Evolutionary conservation across 495 filamentous ascomycete genomes (phyloP).

Genomic region (Neurospora intermedia): DNA sequence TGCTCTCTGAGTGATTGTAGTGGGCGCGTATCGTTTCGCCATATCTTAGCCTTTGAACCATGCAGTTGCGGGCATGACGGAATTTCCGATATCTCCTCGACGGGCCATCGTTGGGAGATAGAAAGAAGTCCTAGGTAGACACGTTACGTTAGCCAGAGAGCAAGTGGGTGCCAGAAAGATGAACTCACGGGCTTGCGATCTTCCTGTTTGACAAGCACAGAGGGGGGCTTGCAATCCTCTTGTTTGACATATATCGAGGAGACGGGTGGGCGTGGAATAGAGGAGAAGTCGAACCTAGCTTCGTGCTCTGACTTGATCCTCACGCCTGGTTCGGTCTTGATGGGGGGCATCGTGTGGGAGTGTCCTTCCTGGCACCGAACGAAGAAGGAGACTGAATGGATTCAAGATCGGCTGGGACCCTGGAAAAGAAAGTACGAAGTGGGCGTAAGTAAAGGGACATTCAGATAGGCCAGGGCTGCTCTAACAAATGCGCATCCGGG

Average conservation of each 20-base stretch:
- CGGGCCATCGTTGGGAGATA: not conserved
- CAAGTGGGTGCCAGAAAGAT: not conserved
- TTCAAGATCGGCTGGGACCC: not conserved
- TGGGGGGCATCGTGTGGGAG: not conserved
- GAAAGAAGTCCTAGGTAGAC: not conserved
- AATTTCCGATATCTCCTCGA: not conserved
- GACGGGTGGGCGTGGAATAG: not conserved
- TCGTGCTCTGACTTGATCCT: not conserved
- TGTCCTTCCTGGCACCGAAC: not conserved
- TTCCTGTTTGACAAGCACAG: no score
- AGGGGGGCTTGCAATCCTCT: not conserved
- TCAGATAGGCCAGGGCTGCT: not conserved
- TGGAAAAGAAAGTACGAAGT: not conserved
- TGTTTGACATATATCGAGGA: not conserved
- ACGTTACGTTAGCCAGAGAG: not conserved
- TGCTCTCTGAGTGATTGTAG: not conserved
- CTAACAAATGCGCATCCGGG: not conserved
- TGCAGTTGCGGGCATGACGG: not conserved
- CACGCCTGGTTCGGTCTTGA: not conserved
- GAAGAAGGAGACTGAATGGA: not conserved
- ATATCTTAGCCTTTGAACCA: not conserved
- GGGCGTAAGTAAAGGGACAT: not conserved
- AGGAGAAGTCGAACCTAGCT: not conserved
- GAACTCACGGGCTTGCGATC: not conserved
- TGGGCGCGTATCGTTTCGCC: not conserved